Evolutionary conservation across 306 rosid species (phyloP).

Genomic region (Trichosanthes truncata): DNA sequence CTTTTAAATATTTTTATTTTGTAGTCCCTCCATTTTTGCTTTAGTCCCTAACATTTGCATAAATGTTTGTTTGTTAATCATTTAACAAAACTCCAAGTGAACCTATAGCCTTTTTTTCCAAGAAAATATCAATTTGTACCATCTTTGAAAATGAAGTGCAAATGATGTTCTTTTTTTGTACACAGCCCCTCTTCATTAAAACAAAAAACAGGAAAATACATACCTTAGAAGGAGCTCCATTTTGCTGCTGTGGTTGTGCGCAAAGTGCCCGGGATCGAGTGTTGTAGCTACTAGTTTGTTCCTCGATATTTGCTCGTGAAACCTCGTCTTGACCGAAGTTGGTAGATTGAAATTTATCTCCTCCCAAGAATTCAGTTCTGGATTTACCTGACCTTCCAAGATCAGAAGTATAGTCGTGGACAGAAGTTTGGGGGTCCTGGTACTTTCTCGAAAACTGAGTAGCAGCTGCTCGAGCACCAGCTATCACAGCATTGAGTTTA

Average conservation of each 20-base stretch:
- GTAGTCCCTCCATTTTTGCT: neutral
- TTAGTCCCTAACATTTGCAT: neutral
- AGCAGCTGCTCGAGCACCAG: conserved; percentile 89
- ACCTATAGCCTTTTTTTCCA: neutral
- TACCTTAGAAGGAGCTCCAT: conserved; percentile 49
- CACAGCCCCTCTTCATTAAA: neutral
- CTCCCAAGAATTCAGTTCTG: conserved; percentile 13
- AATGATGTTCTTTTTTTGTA: neutral
- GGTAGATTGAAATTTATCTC: conserved; percentile 8
- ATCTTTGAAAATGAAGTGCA: neutral
- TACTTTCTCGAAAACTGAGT: conserved; percentile 59
- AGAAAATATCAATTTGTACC: neutral
- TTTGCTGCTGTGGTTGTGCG: conserved; percentile 20
- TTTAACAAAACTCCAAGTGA: neutral
- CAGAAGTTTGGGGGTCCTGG: conserved; percentile 19
- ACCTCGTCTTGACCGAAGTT: conserved; percentile 17
- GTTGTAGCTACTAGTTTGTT: conserved; percentile 18
- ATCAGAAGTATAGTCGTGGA: conserved; percentile 2
- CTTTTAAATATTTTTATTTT: neutral
- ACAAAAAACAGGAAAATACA: neutral
- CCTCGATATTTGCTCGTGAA: conserved; percentile 22
- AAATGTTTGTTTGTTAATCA: neutral
- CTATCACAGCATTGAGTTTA: conserved; percentile 56
- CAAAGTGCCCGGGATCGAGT: conserved; percentile 11
- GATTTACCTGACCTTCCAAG: conserved; percentile 15